A percentile compares a stretch with the other conserved stretches of the same genome.
Evolutionary conservation across 1,139 yeast genomes (phyloP).

Genomic region (Suhomyces chickasaworum): DNA sequence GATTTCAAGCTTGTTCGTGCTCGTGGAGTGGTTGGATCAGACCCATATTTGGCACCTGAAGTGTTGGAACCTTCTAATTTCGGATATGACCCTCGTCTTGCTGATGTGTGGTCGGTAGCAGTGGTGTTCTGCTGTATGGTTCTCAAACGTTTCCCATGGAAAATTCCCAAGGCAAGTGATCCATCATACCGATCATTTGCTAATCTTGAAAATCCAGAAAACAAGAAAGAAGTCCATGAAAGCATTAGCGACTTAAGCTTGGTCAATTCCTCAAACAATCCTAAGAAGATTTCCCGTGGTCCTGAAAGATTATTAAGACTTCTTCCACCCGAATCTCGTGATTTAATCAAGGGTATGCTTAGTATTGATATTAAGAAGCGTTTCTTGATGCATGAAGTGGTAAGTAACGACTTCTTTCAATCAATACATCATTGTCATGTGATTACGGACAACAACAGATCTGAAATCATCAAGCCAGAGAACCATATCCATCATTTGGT

Average conservation of each 20-base stretch:
- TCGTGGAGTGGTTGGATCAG: conserved; percentile 77
- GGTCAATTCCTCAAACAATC: neutral
- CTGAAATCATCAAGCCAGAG: conserved; percentile 19
- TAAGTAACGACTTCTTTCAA: conserved; percentile 30
- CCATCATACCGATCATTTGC: conserved; percentile 52
- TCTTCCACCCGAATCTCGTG: conserved; percentile 40
- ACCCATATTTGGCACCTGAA: conserved; percentile 81
- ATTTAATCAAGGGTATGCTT: conserved; percentile 39
- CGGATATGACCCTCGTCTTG: conserved; percentile 70
- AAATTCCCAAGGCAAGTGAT: conserved; percentile 63
- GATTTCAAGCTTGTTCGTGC: conserved; percentile 40
- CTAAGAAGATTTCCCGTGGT: conserved; percentile 22
- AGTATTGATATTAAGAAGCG: conserved; percentile 32
- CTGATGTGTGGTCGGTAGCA: conserved; percentile 79
- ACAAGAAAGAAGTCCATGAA: conserved; percentile 7
- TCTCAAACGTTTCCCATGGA: conserved; percentile 77
- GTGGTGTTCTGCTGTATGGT: conserved; percentile 77
- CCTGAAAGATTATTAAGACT: conserved; percentile 39
- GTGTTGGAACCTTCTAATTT: conserved; percentile 49
- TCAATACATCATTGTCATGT: conserved; percentile 34
- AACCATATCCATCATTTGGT: conserved; percentile 59
- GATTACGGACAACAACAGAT: conserved; percentile 11
- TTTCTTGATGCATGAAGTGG: conserved; percentile 33
- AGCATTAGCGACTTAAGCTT: conserved; percentile 9
- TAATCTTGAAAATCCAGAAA: conserved; percentile 19